Conservation (phyloP, 2,329 filamentous ascomycete genomes). For the Colletotrichum brevisporum region DNA sequence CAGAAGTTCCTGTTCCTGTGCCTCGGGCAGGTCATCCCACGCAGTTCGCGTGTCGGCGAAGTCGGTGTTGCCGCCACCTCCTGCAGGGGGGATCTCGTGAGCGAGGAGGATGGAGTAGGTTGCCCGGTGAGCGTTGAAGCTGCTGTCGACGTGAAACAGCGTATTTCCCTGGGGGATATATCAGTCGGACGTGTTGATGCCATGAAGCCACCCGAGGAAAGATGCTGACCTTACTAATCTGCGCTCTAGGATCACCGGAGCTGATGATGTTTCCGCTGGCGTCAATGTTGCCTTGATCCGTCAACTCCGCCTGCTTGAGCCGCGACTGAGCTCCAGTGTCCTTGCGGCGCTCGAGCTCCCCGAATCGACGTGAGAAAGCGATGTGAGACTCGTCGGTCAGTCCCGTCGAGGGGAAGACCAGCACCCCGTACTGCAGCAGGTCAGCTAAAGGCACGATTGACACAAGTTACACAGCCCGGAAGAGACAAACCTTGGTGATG, state of each 20-base stretch:
- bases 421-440: slow-evolving; percentile 62
- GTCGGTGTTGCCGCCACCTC: slow-evolving; percentile 64
- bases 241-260: slow-evolving; percentile 55
- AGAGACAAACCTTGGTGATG: slow-evolving; percentile 29
- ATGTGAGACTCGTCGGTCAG: slow-evolving; percentile 67
- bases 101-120: slow-evolving; percentile 66
- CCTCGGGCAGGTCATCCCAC: slow-evolving; percentile 59
- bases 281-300: slow-evolving; percentile 69
- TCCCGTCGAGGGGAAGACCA: slow-evolving; percentile 64
- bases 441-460: not conserved
- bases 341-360: slow-evolving; percentile 56
- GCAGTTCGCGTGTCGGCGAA: slow-evolving; percentile 68
- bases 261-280: slow-evolving; percentile 50
- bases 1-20: slow-evolving; percentile 52
- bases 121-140: slow-evolving; percentile 68
- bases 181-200: slow-evolving; percentile 52
- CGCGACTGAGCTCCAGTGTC: slow-evolving; percentile 23
- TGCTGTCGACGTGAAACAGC: slow-evolving; percentile 69
- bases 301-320: slow-evolving; percentile 57
- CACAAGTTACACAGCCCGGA: too few species aligned
- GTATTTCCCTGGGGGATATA: slow-evolving; percentile 57
- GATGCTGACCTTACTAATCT: slow-evolving; percentile 54
- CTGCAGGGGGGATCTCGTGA: slow-evolving; percentile 61
- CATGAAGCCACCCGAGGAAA: too few species aligned
- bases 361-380: slow-evolving; percentile 63